Conservation (phyloP, 2,329 filamentous ascomycete genomes). For the Lachnellula suecica region DNA sequence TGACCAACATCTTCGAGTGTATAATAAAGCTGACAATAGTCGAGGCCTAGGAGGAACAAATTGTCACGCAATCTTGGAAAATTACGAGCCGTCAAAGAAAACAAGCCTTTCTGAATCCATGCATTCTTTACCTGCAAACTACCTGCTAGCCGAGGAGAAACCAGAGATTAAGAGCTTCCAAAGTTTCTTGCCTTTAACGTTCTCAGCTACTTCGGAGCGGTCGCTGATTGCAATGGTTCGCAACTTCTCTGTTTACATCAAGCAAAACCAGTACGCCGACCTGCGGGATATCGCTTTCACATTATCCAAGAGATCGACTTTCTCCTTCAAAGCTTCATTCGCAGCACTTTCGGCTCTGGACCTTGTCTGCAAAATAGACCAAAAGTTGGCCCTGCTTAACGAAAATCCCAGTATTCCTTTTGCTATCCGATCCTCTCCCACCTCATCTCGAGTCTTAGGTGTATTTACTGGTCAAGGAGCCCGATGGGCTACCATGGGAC, state of each 20-base stretch:
- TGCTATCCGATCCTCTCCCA: background rate
- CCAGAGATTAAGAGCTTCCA: background rate
- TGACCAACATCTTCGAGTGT: slow-evolving; percentile 46
- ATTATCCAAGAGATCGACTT: slow-evolving; percentile 1
- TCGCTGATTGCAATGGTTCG: background rate
- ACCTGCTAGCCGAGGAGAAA: background rate
- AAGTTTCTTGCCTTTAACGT: slow-evolving; percentile 6
- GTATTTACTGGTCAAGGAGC: slow-evolving; percentile 33
- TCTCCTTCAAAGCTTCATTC: slow-evolving; percentile 1
- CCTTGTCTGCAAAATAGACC: slow-evolving; percentile 6
- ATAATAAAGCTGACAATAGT: slow-evolving; percentile 42
- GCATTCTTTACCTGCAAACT: no score
- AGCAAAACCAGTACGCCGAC: background rate
- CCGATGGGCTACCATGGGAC: slow-evolving; percentile 28
- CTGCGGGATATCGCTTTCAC: slow-evolving; percentile 5
- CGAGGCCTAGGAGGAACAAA: slow-evolving; percentile 14
- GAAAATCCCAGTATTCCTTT: background rate
- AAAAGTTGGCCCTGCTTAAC: background rate
- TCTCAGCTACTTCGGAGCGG: slow-evolving; percentile 11
- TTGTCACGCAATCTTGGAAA: slow-evolving; percentile 35
- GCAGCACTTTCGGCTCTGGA: background rate
- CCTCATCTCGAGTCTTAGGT: background rate
- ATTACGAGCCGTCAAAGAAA: background rate
- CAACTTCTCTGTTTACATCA: background rate
- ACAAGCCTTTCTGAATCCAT: background rate